Evolutionary conservation across 192 early-diverging fungal species (phyloP).

Genomic region (Podila horticola): DNA sequence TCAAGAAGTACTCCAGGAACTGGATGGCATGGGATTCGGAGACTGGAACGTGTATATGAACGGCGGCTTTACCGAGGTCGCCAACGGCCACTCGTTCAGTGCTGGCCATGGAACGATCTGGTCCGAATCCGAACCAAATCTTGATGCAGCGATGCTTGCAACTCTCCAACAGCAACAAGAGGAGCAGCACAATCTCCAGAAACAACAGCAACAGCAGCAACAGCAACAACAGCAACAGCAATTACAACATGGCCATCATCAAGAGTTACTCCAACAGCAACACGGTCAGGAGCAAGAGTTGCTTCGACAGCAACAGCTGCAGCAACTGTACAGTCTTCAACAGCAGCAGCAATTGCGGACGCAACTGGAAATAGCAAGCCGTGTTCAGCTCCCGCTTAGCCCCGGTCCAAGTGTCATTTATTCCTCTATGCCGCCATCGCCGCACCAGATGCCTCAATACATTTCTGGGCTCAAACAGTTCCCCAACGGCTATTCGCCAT

Average conservation of each 20-base stretch:
- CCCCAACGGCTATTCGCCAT: conserved; percentile 32
- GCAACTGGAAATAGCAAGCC: conserved; percentile 35
- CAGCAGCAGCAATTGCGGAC: conserved; percentile 33
- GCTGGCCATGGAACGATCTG: too few species aligned
- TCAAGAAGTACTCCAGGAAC: too few species aligned
- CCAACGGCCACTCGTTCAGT: too few species aligned
- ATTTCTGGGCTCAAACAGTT: conserved; percentile 35
- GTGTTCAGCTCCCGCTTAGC: conserved; percentile 40
- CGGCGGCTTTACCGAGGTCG: too few species aligned
- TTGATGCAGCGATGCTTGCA: neutral
- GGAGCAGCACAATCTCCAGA: neutral
- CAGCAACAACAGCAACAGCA: neutral
- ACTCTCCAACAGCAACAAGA: neutral
- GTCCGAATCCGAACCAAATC: neutral
- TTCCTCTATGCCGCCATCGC: conserved; percentile 8
- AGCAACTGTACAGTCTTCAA: conserved; percentile 26
- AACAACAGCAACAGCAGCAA: conserved; percentile 7
- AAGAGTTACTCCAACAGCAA: conserved; percentile 1
- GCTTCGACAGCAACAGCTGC: conserved; percentile 25
- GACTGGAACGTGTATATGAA: too few species aligned
- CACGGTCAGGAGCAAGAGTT: conserved; percentile 1
- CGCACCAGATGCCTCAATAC: conserved; percentile 25
- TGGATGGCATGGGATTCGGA: too few species aligned
- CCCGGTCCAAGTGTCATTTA: conserved; percentile 14
- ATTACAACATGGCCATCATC: neutral